phyloP scores from a whole-genome alignment of 257 asterid species.

The Solanum ossicruentum region DNA sequence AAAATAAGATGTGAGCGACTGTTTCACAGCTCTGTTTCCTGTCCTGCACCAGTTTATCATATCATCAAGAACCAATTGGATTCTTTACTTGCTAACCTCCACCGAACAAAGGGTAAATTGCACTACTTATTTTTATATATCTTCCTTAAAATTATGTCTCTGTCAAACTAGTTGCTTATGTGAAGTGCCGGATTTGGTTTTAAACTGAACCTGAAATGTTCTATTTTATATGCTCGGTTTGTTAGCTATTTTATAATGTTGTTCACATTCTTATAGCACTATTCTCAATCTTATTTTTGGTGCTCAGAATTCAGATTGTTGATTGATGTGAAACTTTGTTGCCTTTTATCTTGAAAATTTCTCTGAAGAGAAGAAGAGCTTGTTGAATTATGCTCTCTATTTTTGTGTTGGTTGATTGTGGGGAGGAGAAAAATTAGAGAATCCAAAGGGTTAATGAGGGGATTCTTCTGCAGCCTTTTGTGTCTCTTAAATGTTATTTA shows the following conservation, averaged over 20 bases:
- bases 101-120: slow-evolving; percentile 32
- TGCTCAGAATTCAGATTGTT: background rate
- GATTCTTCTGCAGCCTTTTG: background rate
- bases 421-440: background rate
- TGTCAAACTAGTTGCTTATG: background rate
- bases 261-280: background rate
- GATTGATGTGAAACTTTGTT: background rate
- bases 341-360: background rate
- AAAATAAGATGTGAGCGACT: slow-evolving; percentile 57
- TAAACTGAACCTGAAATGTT: background rate
- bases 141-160: background rate
- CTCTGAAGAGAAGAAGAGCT: background rate
- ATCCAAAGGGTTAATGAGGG: background rate
- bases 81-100: slow-evolving; percentile 34
- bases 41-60: slow-evolving; percentile 62
- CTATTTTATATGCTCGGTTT: background rate
- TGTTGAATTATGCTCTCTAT: background rate
- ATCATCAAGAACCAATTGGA: slow-evolving; percentile 45
- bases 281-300: background rate
- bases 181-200: background rate
- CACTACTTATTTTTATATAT: background rate
- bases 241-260: background rate
- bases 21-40: slow-evolving; percentile 72
- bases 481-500: background rate
- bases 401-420: background rate